A percentile compares a stretch with the other conserved stretches of the same genome.
phyloP scores from a whole-genome alignment of 1,284 basidiomycete genomes.

The Fomitopsis schrenkii region DNA sequence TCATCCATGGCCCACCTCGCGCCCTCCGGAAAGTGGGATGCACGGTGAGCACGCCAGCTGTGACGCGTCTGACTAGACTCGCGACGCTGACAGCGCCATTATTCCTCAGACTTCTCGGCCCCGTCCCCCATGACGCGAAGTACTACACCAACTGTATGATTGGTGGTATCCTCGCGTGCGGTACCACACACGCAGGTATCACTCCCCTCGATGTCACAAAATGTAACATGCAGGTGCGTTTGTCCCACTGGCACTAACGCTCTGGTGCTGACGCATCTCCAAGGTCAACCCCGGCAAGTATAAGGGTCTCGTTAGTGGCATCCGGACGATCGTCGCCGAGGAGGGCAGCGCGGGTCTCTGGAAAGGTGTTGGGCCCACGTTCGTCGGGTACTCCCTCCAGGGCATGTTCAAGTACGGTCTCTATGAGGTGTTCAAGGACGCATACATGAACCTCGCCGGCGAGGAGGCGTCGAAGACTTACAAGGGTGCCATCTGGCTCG shows the following conservation, averaged over 20 bases:
- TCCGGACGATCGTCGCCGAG: conserved; percentile 75
- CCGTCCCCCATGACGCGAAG: conserved; percentile 66
- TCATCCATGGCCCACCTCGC: conserved; percentile 29
- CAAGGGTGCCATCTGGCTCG: conserved; percentile 94
- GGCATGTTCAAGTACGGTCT: conserved; percentile 97
- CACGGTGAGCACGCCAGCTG: conserved; percentile 42
- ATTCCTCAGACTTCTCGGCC: conserved; percentile 51
- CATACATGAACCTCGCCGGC: conserved; percentile 82
- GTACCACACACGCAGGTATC: conserved; percentile 90
- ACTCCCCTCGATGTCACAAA: conserved; percentile 95
- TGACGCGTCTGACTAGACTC: not conserved
- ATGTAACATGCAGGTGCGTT: conserved; percentile 94
- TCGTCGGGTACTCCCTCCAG: conserved; percentile 93
- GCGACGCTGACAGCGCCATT: conserved; percentile 1
- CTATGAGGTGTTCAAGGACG: conserved; percentile 95
- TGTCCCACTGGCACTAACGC: conserved; percentile 11
- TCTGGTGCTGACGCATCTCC: conserved; percentile 8
- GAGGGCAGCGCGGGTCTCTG: conserved; percentile 86
- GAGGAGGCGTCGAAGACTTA: conserved; percentile 82
- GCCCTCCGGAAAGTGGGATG: conserved; percentile 62
- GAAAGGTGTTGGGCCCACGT: conserved; percentile 91
- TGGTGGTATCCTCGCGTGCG: conserved; percentile 90
- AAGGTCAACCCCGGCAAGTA: conserved; percentile 79
- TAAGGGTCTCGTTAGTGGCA: conserved; percentile 70
- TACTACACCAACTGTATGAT: conserved; percentile 84